phyloP scores from a whole-genome alignment of 176 grass and related monocot genomes.

The Oryza officinalis region DNA sequence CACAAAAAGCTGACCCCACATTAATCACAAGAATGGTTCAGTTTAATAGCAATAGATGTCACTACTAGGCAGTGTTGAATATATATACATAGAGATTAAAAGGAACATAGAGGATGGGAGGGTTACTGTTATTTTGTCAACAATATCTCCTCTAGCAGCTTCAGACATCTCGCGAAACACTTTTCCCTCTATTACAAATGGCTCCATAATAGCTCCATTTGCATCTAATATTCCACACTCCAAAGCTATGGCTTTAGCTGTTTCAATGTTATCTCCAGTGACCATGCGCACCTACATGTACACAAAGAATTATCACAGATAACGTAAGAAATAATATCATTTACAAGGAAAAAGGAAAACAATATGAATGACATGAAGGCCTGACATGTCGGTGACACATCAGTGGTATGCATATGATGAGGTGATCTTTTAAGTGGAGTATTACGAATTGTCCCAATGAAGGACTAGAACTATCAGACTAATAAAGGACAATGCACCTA shows the following conservation, averaged over 20 bases:
- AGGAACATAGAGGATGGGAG: background rate
- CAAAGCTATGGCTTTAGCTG: conserved; percentile 94
- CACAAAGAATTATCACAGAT: conserved; percentile 9
- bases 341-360: background rate
- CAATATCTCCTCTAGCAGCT: conserved; percentile 55
- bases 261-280: conserved; percentile 95
- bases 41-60: background rate
- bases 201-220: conserved; percentile 39
- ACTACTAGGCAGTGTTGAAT: conserved; percentile 6
- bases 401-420: background rate
- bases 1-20: conserved; percentile 2
- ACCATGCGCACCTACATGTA: conserved; percentile 88
- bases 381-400: background rate
- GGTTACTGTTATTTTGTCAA: conserved; percentile 79
- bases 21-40: conserved; percentile 3
- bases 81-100: conserved; percentile 1
- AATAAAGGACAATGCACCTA: background rate
- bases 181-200: conserved; percentile 78
- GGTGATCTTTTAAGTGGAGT: background rate
- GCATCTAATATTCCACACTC: conserved; percentile 91
- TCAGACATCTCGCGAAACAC: conserved; percentile 77
- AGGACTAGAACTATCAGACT: background rate
- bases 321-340: conserved; percentile 12
- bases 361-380: background rate
- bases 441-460: background rate